Evolutionary conservation across 2,329 filamentous ascomycete genomes (phyloP), one percentile per base, ranked within the genome.

Genomic region (Neofusicoccum sp.): DNA sequence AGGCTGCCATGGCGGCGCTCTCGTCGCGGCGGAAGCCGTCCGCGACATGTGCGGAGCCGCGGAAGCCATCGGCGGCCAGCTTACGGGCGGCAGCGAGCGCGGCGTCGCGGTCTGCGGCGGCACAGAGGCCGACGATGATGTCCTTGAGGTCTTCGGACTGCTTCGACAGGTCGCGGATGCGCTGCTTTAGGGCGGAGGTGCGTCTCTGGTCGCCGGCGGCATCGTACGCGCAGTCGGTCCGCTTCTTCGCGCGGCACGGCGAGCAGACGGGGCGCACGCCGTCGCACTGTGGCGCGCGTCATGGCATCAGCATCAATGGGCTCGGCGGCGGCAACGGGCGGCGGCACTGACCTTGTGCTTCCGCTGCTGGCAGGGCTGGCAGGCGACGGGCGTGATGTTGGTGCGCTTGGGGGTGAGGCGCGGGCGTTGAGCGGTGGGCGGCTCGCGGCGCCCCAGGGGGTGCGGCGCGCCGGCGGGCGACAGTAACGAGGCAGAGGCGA

Each of bases 341-440:
- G 30, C n/a, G 78, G 24, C 30, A 43, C 43, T 9, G 9, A 60
- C 61, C 61, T 63, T 63, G 36, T 45, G 41, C 34, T 63, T 63
- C 14, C 62, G 59, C 24, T 61, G 59, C 28, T 61, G 62, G 33
- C 62, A 63, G 6, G 62, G 53, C 31, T 38, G 47, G 28, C 62
- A 63, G 47, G 62, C 62, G 30, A 63, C 58, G 41, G 44, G 24
- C 7, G 60, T 61, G 31, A 63, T 58, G 16, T 47, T 47, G 16
- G n/a, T 45, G 16, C 62, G 40, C 36, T 51, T 49, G 28, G 26
- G 16, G 24, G 33, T 8, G 12, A 16, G 20, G 38, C 9, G n/a
- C 20, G 11, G 33, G 16, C 16, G n/a, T 11, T 12, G 20, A 40
- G 31, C 47, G 47, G 47, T 33, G 47, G n/a, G 30, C 16, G 47